Evolutionary conservation across 1,284 basidiomycete genomes (phyloP).

Genomic region (Naganishia cerealis): DNA sequence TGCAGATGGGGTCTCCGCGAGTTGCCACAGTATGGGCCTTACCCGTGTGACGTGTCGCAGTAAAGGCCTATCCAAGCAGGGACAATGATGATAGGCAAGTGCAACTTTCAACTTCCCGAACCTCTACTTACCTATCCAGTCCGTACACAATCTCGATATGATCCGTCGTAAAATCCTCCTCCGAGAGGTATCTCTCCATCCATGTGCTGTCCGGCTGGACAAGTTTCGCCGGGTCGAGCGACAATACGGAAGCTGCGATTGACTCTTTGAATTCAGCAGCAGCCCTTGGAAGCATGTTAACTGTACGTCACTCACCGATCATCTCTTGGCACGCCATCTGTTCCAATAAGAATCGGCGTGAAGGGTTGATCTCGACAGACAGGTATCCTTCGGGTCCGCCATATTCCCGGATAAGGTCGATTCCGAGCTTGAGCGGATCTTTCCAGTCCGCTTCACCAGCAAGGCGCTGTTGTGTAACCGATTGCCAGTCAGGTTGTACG

Average conservation of each 20-base stretch:
- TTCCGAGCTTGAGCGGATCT: conserved; percentile 34
- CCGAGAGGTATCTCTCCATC: conserved; percentile 9
- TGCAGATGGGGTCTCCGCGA: too few relatives aligned
- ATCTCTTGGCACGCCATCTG: conserved; percentile 39
- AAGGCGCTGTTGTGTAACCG: conserved; percentile 30
- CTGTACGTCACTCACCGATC: conserved; percentile 32
- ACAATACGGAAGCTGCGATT: conserved; percentile 11
- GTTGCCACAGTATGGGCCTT: background rate
- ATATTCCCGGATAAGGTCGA: conserved; percentile 20
- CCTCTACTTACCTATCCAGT: conserved; percentile 31
- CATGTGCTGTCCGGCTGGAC: conserved; percentile 16
- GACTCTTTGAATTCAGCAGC: background rate
- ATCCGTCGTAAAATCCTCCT: conserved; percentile 27
- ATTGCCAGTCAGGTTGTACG: background rate
- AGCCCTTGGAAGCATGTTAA: background rate
- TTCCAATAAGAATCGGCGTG: conserved; percentile 37
- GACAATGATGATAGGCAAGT: background rate
- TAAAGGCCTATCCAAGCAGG: background rate
- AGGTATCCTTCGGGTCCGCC: conserved; percentile 36
- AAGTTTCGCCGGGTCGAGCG: conserved; percentile 13
- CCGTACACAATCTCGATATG: conserved; percentile 38
- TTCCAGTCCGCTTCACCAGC: conserved; percentile 36
- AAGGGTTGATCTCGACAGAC: conserved; percentile 20
- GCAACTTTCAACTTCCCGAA: background rate
- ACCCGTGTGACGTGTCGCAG: conserved; percentile 11